Percentiles rank a stretch among this genome's conserved stretches.
Conservation (phyloP, 176 grass and related monocot genomes). For the Miscanthus lutarioriparius region DNA sequence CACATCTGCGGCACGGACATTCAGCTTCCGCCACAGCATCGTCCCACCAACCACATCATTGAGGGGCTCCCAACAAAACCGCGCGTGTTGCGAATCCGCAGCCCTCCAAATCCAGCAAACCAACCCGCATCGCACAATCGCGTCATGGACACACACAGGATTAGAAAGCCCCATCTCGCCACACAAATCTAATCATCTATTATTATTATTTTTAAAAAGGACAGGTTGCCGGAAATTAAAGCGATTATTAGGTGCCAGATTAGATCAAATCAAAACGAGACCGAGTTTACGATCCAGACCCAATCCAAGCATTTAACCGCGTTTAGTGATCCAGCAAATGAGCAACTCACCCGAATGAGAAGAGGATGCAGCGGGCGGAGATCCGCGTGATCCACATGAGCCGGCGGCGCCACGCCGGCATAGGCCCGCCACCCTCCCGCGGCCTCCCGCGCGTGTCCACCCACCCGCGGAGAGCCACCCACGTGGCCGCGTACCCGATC, state of each 20-base stretch:
- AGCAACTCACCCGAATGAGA: conserved; percentile 87
- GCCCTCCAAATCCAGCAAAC: conserved; percentile 24
- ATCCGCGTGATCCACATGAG: conserved; percentile 96
- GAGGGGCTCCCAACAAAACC: background rate
- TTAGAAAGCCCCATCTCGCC: background rate
- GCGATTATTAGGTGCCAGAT: background rate
- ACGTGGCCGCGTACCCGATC: conserved; percentile 69
- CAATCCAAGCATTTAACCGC: background rate
- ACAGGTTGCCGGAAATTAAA: background rate
- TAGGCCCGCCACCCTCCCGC: conserved; percentile 46
- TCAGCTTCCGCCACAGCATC: conserved; percentile 31
- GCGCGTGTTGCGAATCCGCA: conserved; percentile 35
- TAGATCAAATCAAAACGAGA: conserved; percentile 11
- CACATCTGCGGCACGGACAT: conserved; percentile 16
- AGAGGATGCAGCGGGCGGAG: conserved; percentile 89
- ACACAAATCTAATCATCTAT: conserved; percentile 31
- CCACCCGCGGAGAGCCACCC: conserved; percentile 77
- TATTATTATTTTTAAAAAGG: background rate
- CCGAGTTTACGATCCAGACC: background rate
- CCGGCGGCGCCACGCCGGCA: conserved; percentile 70
- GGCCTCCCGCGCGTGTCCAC: conserved; percentile 36
- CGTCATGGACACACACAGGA: background rate
- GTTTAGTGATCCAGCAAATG: background rate
- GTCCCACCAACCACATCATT: conserved; percentile 18
- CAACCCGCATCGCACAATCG: conserved; percentile 8